A percentile compares a stretch with the other conserved stretches of the same genome.
phyloP scores from a whole-genome alignment of 2,329 filamentous ascomycete species.

The Aspergillus versicolor region DNA sequence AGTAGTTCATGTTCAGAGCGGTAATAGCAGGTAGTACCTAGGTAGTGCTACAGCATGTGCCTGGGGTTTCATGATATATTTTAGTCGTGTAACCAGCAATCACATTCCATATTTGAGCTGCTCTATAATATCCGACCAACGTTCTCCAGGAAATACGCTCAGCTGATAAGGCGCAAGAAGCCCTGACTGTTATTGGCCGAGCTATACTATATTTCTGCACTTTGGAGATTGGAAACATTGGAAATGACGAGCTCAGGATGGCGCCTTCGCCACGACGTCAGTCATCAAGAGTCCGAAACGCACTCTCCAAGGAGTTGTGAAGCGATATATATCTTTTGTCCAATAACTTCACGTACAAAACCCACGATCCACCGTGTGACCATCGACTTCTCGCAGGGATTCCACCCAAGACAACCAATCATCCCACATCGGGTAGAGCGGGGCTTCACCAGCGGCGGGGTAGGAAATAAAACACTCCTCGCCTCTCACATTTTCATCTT shows the following conservation, averaged over 20 bases:
- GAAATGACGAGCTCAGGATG: too few relatives aligned
- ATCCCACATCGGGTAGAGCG: conserved; percentile 7
- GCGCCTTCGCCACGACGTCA: neutral
- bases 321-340: neutral
- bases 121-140: too few relatives aligned
- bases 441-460: conserved; percentile 9
- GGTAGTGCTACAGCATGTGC: too few relatives aligned
- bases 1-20: too few relatives aligned
- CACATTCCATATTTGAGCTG: neutral
- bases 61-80: neutral
- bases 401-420: conserved; percentile 7
- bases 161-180: neutral
- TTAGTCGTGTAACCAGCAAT: neutral
- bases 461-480: neutral
- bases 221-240: too few relatives aligned
- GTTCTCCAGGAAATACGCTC: neutral
- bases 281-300: too few relatives aligned
- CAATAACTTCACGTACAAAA: conserved; percentile 4
- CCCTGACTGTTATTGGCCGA: neutral
- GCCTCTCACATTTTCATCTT: neutral
- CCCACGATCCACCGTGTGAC: conserved; percentile 2
- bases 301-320: too few relatives aligned
- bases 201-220: too few relatives aligned
- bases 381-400: neutral
- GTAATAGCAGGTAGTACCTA: too few relatives aligned